Evolutionary conservation across 2,329 filamentous ascomycete species (phyloP).

Genomic region (Cucurbitaria berberidis): DNA sequence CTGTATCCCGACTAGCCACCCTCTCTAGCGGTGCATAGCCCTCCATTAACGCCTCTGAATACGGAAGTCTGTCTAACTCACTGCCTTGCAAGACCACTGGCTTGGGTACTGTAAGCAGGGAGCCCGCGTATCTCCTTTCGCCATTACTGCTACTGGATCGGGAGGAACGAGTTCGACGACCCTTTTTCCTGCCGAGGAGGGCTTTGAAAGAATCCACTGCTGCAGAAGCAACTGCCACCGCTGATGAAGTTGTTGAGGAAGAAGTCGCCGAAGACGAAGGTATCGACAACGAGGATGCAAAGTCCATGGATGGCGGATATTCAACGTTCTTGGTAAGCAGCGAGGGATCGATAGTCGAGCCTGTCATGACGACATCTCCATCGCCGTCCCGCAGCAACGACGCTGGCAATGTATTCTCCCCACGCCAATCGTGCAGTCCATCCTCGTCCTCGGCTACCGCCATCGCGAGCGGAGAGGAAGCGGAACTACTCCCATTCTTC

Average conservation of each 20-base stretch:
- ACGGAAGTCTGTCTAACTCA: slow-evolving; percentile 7
- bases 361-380: slow-evolving; percentile 10
- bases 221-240: not conserved
- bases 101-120: not conserved
- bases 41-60: not conserved
- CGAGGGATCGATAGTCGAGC: not conserved
- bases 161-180: not conserved
- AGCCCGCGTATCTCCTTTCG: not conserved
- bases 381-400: slow-evolving; percentile 4
- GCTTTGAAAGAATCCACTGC: slow-evolving; percentile 4
- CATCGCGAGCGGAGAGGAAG: slow-evolving; percentile 24
- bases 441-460: slow-evolving; percentile 16
- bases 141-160: not conserved
- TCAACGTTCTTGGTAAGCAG: not conserved
- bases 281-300: not conserved
- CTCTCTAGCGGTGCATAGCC: slow-evolving; percentile 25
- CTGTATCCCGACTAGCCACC: slow-evolving; percentile 16
- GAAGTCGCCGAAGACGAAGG: not conserved
- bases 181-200: slow-evolving; percentile 1
- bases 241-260: not conserved
- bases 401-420: rapidly evolving
- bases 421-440: not conserved
- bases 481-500: slow-evolving; percentile 12
- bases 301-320: not conserved
- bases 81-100: not conserved